phyloP scores from a whole-genome alignment of 2,329 filamentous ascomycete species.

The Hypomyces rosellus region DNA sequence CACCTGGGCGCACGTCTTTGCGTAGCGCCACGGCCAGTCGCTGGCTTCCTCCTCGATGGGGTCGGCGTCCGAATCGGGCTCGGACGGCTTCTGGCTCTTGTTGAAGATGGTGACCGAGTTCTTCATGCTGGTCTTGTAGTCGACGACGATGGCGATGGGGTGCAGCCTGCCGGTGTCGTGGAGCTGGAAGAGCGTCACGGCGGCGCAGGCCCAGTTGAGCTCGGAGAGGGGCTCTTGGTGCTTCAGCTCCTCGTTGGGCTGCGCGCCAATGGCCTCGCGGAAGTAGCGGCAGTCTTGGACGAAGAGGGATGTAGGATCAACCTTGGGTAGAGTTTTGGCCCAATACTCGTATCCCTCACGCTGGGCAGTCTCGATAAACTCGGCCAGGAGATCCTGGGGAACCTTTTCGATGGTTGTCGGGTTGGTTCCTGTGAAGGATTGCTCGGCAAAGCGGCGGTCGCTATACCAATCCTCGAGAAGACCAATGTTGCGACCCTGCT shows the following conservation, averaged over 20 bases:
- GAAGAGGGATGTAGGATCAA: slow-evolving; percentile 28
- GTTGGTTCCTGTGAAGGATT: slow-evolving; percentile 38
- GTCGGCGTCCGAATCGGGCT: slow-evolving; percentile 10
- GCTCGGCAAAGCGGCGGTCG: slow-evolving; percentile 38
- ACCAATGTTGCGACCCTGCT: slow-evolving; percentile 26
- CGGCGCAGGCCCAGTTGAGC: slow-evolving; percentile 31
- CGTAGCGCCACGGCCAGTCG: slow-evolving; percentile 49
- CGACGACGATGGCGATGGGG: slow-evolving; percentile 42
- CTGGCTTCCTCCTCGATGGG: slow-evolving; percentile 25
- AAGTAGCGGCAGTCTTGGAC: slow-evolving; percentile 40
- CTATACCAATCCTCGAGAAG: slow-evolving; percentile 35
- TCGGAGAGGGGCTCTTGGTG: slow-evolving; percentile 22
- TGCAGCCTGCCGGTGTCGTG: slow-evolving; percentile 38
- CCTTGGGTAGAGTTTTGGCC: slow-evolving; percentile 22
- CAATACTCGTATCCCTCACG: slow-evolving; percentile 26
- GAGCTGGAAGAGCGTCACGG: slow-evolving; percentile 39
- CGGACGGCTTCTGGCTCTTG: slow-evolving; percentile 29
- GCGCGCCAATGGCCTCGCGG: slow-evolving; percentile 28
- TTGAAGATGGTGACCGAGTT: slow-evolving; percentile 46
- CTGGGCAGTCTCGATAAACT: slow-evolving; percentile 30
- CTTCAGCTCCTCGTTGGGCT: slow-evolving; percentile 20
- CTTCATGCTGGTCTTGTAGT: slow-evolving; percentile 37
- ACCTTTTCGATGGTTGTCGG: slow-evolving; percentile 39
- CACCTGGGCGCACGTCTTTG: slow-evolving; percentile 42
- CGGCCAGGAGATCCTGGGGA: slow-evolving; percentile 24